Evolutionary conservation across 352 stramenopile species (phyloP).

Genomic region (Pseudoperonospora humuli): DNA sequence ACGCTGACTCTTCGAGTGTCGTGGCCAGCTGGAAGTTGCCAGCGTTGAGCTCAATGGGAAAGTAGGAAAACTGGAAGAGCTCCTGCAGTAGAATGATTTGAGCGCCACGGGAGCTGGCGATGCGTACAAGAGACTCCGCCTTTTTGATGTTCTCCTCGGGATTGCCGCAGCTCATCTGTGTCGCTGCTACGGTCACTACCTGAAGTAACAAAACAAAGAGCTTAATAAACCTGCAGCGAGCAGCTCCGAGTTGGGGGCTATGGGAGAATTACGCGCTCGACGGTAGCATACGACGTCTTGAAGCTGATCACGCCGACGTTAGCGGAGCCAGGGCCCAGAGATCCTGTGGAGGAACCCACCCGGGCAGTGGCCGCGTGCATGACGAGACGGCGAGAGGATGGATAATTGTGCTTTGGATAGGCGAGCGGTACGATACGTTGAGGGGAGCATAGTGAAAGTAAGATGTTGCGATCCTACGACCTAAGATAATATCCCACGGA

Average conservation of each 20-base stretch:
- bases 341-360: too few relatives aligned
- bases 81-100: constrained; percentile 89
- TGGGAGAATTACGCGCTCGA: too few relatives aligned
- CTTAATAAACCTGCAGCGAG: background rate
- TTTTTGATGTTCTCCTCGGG: constrained; percentile 88
- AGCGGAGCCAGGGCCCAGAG: background rate
- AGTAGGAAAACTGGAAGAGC: constrained; percentile 88
- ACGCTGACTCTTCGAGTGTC: constrained; percentile 68
- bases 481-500: too few relatives aligned
- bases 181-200: constrained; percentile 81
- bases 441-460: too few relatives aligned
- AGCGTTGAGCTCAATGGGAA: constrained; percentile 86
- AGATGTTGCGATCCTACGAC: too few relatives aligned
- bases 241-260: constrained; percentile 2
- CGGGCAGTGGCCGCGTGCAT: too few relatives aligned
- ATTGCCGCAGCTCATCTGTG: constrained; percentile 83
- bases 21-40: constrained; percentile 86
- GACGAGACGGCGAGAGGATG: background rate
- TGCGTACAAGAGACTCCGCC: constrained; percentile 83
- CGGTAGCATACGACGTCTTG: too few relatives aligned
- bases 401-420: too few relatives aligned
- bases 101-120: constrained; percentile 77
- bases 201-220: constrained; percentile 12
- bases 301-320: too few relatives aligned
- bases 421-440: too few relatives aligned